These are phyloP conservation scores for Pseudoneurospora amorphoporcata DNA, from an alignment of 495 filamentous ascomycete genomes.

Conservation along the genomic window DNA sequence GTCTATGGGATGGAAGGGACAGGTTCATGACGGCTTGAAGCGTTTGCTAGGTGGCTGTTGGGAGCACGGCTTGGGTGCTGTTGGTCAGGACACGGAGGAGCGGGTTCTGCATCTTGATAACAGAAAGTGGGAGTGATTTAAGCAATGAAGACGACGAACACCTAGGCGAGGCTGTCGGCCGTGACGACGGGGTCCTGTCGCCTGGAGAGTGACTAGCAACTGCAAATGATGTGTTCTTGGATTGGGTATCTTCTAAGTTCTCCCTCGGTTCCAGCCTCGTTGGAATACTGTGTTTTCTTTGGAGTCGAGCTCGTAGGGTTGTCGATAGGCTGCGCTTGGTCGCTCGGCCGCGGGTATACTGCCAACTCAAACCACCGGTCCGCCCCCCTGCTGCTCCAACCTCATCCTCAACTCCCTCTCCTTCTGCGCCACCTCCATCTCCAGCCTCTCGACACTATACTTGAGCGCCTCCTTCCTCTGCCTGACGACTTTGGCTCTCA, in stretches of 20 bases:
- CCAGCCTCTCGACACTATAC: constrained; percentile 40
- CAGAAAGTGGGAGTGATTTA: not conserved
- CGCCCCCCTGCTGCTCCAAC: constrained; percentile 19
- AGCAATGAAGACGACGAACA: not conserved
- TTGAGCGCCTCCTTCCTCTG: constrained; percentile 35
- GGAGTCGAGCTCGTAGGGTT: not conserved
- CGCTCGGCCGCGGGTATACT: no score
- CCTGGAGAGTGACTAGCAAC: not conserved
- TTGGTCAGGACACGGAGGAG: not conserved
- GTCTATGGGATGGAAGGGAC: not conserved
- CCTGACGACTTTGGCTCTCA: constrained; percentile 27
- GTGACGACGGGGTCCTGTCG: not conserved
- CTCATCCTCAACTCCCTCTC: constrained; percentile 39
- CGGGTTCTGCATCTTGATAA: not conserved
- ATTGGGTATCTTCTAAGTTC: not conserved
- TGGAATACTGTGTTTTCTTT: not conserved
- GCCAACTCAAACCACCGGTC: not conserved
- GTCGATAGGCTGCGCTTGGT: no score
- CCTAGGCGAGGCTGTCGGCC: not conserved
- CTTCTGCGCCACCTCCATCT: constrained; percentile 41
- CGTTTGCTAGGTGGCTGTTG: not conserved
- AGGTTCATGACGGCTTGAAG: not conserved
- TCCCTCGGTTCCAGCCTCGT: not conserved
- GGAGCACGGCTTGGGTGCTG: not conserved
- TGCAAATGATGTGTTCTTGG: not conserved